Conservation (phyloP, 2,329 filamentous ascomycete genomes). For the Fusarium abutilonis region DNA sequence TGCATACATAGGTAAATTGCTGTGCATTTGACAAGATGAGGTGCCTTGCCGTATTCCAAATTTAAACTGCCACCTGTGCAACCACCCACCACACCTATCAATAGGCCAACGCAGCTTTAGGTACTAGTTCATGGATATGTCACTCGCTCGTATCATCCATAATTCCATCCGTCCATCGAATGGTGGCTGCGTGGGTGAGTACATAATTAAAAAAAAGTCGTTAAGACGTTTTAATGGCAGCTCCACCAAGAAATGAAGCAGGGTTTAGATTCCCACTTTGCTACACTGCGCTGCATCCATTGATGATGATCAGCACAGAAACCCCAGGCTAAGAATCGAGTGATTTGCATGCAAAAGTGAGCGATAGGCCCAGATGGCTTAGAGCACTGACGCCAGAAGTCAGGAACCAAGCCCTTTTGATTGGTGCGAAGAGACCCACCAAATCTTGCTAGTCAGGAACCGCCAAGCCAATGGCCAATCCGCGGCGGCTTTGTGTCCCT, state of each 20-base stretch:
- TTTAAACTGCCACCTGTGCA: conserved; percentile 29
- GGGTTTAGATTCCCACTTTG: conserved; percentile 6
- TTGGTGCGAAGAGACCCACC: conserved; percentile 31
- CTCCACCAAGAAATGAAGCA: conserved; percentile 20
- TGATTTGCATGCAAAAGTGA: conserved; percentile 13
- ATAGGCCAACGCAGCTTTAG: too few relatives aligned
- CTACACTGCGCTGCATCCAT: conserved; percentile 4
- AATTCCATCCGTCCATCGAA: too few relatives aligned
- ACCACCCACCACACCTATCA: conserved; percentile 4
- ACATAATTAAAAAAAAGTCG: neutral
- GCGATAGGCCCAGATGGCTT: conserved; percentile 15
- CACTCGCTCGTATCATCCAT: neutral
- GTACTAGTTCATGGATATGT: neutral
- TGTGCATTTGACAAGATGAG: neutral
- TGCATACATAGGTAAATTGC: too few relatives aligned
- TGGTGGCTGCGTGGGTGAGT: too few relatives aligned
- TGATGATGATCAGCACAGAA: conserved; percentile 44
- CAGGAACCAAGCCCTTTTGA: conserved; percentile 40
- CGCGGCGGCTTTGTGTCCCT: conserved; percentile 9
- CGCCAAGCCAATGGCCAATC: conserved; percentile 32
- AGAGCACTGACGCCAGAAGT: conserved; percentile 28
- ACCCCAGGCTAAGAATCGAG: conserved; percentile 18
- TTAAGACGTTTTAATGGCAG: neutral
- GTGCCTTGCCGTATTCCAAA: conserved; percentile 23
- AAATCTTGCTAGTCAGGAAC: conserved; percentile 45